Conservation (phyloP, 2,329 filamentous ascomycete genomes). For the Alternaria triticina region DNA sequence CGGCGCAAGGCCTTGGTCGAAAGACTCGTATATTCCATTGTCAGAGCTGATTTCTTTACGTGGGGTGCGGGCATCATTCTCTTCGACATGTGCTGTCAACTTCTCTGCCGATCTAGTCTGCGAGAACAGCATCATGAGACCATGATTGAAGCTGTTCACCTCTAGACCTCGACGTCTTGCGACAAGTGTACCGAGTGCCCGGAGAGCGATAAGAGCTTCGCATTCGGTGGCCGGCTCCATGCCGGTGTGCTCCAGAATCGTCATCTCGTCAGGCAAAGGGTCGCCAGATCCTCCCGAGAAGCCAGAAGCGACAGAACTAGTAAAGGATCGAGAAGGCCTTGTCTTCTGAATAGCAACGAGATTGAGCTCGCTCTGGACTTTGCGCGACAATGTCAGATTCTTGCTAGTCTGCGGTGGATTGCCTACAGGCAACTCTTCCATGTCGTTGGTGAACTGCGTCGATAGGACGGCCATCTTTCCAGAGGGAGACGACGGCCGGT, state of each 20-base stretch:
- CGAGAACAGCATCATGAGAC: conserved; percentile 44
- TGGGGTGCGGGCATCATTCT: not conserved
- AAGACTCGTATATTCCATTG: not conserved
- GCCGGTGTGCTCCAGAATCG: not conserved
- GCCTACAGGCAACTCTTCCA: conserved; percentile 39
- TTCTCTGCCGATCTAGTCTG: conserved; percentile 6
- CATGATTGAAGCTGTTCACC: conserved; percentile 36
- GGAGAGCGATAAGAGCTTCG: conserved; percentile 43
- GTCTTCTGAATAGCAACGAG: conserved; percentile 17
- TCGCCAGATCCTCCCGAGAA: conserved; percentile 44
- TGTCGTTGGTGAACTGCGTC: conserved; percentile 40
- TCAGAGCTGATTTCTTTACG: not conserved
- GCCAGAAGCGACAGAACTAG: conserved; percentile 32
- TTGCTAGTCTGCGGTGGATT: conserved; percentile 32
- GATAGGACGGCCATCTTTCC: conserved; percentile 49
- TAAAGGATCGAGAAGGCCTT: conserved; percentile 2
- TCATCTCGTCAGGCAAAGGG: conserved; percentile 37
- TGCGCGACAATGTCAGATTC: conserved; percentile 30
- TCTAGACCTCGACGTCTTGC: conserved; percentile 47
- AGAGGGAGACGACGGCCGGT: conserved; percentile 47
- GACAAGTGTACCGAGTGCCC: conserved; percentile 42
- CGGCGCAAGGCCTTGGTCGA: not conserved
- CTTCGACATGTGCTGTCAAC: not conserved
- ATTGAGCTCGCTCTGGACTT: conserved; percentile 41
- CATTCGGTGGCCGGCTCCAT: conserved; percentile 27